Percentiles rank a stretch among this genome's conserved stretches.
These are phyloP conservation scores for Cutaneotrichosporon sp. DNA, from an alignment of 1,284 basidiomycete species.

Conservation along the genomic window DNA sequence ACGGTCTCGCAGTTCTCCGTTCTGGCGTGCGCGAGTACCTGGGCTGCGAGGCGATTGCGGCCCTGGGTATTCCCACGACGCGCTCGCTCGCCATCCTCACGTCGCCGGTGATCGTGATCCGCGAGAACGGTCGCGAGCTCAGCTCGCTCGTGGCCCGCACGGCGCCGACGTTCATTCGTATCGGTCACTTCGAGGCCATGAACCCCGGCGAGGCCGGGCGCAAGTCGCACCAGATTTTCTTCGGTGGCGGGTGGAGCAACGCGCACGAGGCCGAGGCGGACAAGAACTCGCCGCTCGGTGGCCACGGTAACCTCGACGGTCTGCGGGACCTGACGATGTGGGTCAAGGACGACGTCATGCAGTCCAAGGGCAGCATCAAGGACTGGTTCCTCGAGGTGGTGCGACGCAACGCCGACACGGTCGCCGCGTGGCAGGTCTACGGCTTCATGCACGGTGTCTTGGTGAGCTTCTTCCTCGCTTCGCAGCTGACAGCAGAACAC, in stretches of 20 bases:
- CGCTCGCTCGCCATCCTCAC: slow-evolving; percentile 80
- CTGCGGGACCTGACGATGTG: slow-evolving; percentile 73
- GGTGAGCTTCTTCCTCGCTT: too few relatives aligned
- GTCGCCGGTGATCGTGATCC: slow-evolving; percentile 69
- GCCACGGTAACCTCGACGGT: slow-evolving; percentile 71
- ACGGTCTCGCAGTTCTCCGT: slow-evolving; percentile 88
- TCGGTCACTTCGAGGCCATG: slow-evolving; percentile 87
- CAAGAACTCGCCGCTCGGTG: slow-evolving; percentile 27
- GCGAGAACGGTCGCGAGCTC: slow-evolving; percentile 72
- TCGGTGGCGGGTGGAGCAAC: slow-evolving; percentile 53
- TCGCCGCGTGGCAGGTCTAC: slow-evolving; percentile 88
- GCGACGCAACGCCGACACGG: slow-evolving; percentile 81
- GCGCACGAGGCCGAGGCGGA: slow-evolving; percentile 54
- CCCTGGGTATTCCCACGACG: slow-evolving; percentile 83
- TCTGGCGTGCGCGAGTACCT: slow-evolving; percentile 91
- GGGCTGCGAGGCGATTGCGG: slow-evolving; percentile 85
- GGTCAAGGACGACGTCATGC: slow-evolving; percentile 61
- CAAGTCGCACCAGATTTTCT: slow-evolving; percentile 61
- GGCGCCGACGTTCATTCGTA: slow-evolving; percentile 86
- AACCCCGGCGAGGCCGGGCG: slow-evolving; percentile 63
- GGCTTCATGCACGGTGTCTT: slow-evolving; percentile 88
- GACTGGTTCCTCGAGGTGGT: slow-evolving; percentile 75
- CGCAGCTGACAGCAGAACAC: slow-evolving; percentile 63
- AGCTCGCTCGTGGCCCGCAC: slow-evolving; percentile 81
- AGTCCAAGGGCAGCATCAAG: slow-evolving; percentile 62